These are phyloP conservation scores for Taphrina wiesneri DNA, from an alignment of 1,139 yeast genomes.

Conservation along the genomic window DNA sequence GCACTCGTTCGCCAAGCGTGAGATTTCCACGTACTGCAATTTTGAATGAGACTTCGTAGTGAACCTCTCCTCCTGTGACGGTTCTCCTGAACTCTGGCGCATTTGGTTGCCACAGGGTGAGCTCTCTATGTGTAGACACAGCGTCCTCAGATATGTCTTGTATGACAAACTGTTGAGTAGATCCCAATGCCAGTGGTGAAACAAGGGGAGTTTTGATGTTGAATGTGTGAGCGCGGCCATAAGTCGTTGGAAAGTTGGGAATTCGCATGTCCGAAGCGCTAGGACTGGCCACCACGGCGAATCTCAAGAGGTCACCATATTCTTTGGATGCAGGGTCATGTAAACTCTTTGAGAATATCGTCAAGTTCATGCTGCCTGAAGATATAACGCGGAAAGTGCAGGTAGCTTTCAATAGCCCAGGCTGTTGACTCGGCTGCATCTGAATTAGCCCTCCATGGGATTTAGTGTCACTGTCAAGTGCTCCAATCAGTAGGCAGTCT, in stretches of 20 bases:
- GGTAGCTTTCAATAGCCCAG: not conserved
- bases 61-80: not conserved
- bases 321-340: not conserved
- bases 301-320: not conserved
- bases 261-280: not conserved
- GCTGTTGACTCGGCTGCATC: not conserved
- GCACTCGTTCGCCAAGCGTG: not conserved
- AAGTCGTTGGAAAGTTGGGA: not conserved
- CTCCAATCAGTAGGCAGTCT: not conserved
- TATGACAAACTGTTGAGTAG: not conserved
- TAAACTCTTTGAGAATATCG: not conserved
- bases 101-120: not conserved
- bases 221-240: not conserved
- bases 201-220: not conserved
- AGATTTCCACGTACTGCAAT: not conserved
- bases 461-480: not conserved
- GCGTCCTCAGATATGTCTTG: constrained; percentile 5
- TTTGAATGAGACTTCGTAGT: not conserved
- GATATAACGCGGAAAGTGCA: not conserved
- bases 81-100: not conserved
- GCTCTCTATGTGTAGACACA: not conserved
- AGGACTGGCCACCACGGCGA: not conserved
- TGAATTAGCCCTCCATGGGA: not conserved
- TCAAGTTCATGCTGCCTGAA: not conserved
- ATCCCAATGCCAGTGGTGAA: not conserved